Conservation (phyloP, 768 basidiomycete species). For the Crucibulum laeve region DNA sequence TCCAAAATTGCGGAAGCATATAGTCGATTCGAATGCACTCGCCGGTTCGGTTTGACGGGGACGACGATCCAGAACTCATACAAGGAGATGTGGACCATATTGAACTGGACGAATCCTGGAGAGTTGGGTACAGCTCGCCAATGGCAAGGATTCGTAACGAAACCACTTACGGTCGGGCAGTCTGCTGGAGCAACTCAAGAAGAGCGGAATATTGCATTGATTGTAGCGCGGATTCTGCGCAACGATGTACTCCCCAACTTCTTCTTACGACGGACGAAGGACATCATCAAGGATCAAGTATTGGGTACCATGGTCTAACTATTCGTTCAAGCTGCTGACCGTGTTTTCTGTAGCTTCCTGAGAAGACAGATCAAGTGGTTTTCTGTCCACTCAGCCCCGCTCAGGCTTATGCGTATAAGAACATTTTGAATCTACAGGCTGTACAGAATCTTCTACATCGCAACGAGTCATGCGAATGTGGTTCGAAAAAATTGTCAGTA, state of each 20-base stretch:
- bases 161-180: constrained; percentile 67
- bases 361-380: constrained; percentile 87
- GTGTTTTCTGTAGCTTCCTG: constrained; percentile 56
- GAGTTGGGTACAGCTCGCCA: constrained; percentile 66
- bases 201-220: constrained; percentile 51
- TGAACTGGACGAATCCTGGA: constrained; percentile 90
- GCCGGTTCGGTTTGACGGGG: constrained; percentile 85
- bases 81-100: constrained; percentile 85
- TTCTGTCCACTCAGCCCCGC: constrained; percentile 81
- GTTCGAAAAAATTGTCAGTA: constrained; percentile 51
- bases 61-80: constrained; percentile 82
- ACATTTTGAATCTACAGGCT: constrained; percentile 55
- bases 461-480: constrained; percentile 73
- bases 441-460: constrained; percentile 71
- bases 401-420: constrained; percentile 73
- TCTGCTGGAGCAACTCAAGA: constrained; percentile 60
- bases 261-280: constrained; percentile 82
- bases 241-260: constrained; percentile 73
- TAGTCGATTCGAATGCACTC: constrained; percentile 59
- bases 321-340: background rate
- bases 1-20: constrained; percentile 67
- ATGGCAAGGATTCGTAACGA: constrained; percentile 72
- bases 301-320: constrained; percentile 2
- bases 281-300: constrained; percentile 71
- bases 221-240: constrained; percentile 57